Evolutionary conservation across 2,329 filamentous ascomycete genomes (phyloP), one percentile per base, ranked within the genome.

Genomic region (Lachnellula subtilissima): DNA sequence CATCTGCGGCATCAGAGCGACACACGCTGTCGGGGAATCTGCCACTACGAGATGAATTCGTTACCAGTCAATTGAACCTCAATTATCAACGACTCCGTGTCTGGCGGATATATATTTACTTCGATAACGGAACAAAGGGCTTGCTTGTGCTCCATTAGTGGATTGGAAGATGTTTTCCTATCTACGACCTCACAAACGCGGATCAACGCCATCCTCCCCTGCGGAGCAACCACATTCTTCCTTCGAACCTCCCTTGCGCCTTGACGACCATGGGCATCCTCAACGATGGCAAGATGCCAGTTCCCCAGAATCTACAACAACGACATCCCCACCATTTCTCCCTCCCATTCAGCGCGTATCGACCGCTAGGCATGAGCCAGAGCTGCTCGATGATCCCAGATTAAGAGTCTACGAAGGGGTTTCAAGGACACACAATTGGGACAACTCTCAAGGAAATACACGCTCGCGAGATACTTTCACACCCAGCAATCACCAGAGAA

Each of bases 241-340:
- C 25, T 69, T 64, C 53, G 69, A 70, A 52, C 56, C 58, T 19
- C 57, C 62, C 39, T 53, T 57, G 23, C 63, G 63, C 49, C 43
- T 57, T 15, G 37, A 46, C n/a, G 64, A 68, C 48, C 66, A 69
- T 55, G 61, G 54, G 14, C 67, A 69, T 50, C 62, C 67, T 4
- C 57, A 61, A 55, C 60, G 65, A 59, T 59, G 58, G 35, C 61
- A 62, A 53, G 64, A 66, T 56, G 54, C 50, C 12, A 53, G 37
- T 39, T 51, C 53, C 11, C 60, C 55, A 53, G 62, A 67, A 40
- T 53, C 51, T 23, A 50, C 53, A 32, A 56, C 63, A 12, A 56
- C 51, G 5, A 63, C 74, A 39, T 75, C 81, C 52, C 64, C 81
- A 53, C 79, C 79, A 7, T 74, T 72, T 3, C 70, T 83, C 32